These are phyloP conservation scores for Epichloe glyceriae DNA, from an alignment of 2,329 filamentous ascomycete genomes.

Conservation along the genomic window DNA sequence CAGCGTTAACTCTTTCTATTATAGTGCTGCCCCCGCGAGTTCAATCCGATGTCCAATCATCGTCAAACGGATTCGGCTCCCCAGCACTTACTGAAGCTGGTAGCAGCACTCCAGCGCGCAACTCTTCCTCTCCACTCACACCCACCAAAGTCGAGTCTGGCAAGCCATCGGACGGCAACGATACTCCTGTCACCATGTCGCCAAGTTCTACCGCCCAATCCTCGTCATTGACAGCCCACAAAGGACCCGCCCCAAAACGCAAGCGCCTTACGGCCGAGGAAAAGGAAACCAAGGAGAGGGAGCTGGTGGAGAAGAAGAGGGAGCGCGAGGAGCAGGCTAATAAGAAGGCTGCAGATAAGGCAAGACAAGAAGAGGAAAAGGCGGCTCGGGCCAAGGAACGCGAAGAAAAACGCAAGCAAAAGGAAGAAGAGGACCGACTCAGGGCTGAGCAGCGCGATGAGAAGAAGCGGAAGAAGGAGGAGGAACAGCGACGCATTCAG, in stretches of 20 bases:
- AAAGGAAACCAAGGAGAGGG: slow-evolving; percentile 19
- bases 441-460: slow-evolving; percentile 30
- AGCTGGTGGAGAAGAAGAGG: slow-evolving; percentile 20
- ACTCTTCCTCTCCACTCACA: slow-evolving; percentile 24
- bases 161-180: not conserved
- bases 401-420: slow-evolving; percentile 27
- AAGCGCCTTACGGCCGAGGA: slow-evolving; percentile 27
- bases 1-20: slow-evolving; percentile 6
- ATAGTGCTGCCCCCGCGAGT: slow-evolving; percentile 14
- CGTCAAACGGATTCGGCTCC: slow-evolving; percentile 14
- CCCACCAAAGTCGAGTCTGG: slow-evolving; percentile 14
- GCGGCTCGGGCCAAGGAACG: slow-evolving; percentile 24
- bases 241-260: slow-evolving; percentile 25
- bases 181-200: slow-evolving; percentile 7
- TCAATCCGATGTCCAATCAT: slow-evolving; percentile 14
- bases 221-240: not conserved
- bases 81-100: slow-evolving; percentile 28
- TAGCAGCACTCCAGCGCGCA: slow-evolving; percentile 25
- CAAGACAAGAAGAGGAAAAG: slow-evolving; percentile 27
- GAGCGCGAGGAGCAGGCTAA: slow-evolving; percentile 20
- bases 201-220: not conserved
- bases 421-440: slow-evolving; percentile 26
- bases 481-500: slow-evolving; percentile 26
- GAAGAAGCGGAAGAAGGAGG: slow-evolving; percentile 38
- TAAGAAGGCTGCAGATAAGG: slow-evolving; percentile 13